Evolutionary conservation across 768 basidiomycete species (phyloP).

Genomic region (Mycena epipterygia): DNA sequence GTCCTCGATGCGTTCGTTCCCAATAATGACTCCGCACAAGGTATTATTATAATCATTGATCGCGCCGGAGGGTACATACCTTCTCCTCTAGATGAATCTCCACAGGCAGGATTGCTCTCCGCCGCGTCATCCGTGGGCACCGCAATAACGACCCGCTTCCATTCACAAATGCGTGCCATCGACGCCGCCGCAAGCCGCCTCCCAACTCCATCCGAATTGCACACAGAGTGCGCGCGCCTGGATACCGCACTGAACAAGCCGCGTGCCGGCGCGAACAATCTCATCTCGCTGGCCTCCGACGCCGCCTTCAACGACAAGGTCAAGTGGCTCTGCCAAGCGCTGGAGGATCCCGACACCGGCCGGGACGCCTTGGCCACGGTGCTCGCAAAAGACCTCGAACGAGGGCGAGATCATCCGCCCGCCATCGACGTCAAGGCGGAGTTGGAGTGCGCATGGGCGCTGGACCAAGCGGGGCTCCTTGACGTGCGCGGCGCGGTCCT

Average conservation of each 20-base stretch:
- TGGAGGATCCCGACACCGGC: conserved; percentile 6
- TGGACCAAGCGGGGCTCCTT: conserved; percentile 47
- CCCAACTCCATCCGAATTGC: conserved; percentile 10
- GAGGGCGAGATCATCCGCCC: neutral
- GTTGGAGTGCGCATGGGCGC: conserved; percentile 47
- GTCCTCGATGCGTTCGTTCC: neutral
- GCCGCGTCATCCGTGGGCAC: neutral
- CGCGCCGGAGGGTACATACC: too few species aligned
- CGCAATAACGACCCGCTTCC: conserved; percentile 6
- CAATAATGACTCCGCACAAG: neutral
- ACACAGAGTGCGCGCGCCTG: conserved; percentile 21
- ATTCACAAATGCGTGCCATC: conserved; percentile 19
- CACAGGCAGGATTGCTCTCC: neutral
- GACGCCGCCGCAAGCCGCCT: conserved; percentile 4
- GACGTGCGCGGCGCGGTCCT: conserved; percentile 39
- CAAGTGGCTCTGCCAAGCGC: neutral
- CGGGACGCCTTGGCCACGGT: conserved; percentile 8
- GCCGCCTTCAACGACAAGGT: conserved; percentile 3
- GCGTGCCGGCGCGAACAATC: neutral
- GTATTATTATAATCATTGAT: too few species aligned
- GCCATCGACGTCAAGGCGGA: conserved; percentile 39
- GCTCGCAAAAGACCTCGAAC: conserved; percentile 8
- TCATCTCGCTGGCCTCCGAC: neutral
- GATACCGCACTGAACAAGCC: conserved; percentile 1
- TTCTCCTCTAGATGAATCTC: neutral